These are phyloP conservation scores for Wickerhamiella siamensis DNA, from an alignment of 805 yeast species.

Conservation along the genomic window DNA sequence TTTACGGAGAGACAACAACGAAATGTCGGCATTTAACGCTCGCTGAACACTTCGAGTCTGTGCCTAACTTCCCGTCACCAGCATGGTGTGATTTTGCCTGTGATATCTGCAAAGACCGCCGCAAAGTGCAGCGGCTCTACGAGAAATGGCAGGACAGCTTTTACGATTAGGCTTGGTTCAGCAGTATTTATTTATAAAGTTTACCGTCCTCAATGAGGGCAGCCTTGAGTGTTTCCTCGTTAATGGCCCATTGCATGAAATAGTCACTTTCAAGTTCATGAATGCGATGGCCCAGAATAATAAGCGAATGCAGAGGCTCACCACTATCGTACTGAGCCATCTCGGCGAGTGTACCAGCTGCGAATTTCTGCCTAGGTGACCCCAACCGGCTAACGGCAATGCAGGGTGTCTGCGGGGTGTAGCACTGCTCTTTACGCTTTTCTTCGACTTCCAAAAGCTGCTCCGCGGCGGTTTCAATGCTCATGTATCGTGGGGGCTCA, in stretches of 20 bases:
- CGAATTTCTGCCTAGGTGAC: constrained; percentile 65
- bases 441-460: constrained; percentile 85
- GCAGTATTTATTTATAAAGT: neutral
- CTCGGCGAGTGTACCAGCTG: constrained; percentile 71
- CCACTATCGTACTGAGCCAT: constrained; percentile 78
- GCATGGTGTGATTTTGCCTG: constrained; percentile 51
- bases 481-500: constrained; percentile 97
- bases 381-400: constrained; percentile 89
- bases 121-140: constrained; percentile 7
- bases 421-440: constrained; percentile 57
- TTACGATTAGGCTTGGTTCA: neutral
- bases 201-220: constrained; percentile 31
- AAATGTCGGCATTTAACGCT: constrained; percentile 83
- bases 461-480: constrained; percentile 72
- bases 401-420: constrained; percentile 79
- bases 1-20: constrained; percentile 27
- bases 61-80: constrained; percentile 37
- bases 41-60: constrained; percentile 61
- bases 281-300: constrained; percentile 79
- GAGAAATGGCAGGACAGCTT: constrained; percentile 10
- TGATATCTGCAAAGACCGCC: constrained; percentile 51
- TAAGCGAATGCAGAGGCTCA: constrained; percentile 83
- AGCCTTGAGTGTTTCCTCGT: constrained; percentile 35
- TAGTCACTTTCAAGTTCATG: constrained; percentile 88
- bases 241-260: constrained; percentile 58